Evolutionary conservation across 1,284 basidiomycete species (phyloP), one percentile per base, ranked within the genome.

Genomic region (Inonotus hispidus): DNA sequence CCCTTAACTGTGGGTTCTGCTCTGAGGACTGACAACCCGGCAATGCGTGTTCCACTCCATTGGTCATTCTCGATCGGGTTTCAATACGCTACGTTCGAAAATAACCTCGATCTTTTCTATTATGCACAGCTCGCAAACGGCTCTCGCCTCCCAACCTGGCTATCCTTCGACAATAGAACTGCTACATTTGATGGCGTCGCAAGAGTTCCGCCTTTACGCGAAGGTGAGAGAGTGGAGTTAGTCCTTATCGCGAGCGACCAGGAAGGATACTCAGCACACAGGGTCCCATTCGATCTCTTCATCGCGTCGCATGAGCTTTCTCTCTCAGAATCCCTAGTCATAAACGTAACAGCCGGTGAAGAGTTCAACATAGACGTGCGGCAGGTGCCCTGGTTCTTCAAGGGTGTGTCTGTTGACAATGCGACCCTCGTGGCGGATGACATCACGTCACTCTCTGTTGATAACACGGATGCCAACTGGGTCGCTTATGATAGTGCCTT

Each of bases 21-120:
- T 16, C 72, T 91, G 47, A 66, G 63, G 37, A 63, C 66, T 21
- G 67, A 71, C 16, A 78, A 79, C 55, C 89, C 90, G 23, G 79
- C 83, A 13, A 72, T 97, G 59, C 80, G 93, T 49, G 81, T 96
- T 8, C 94, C 93, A 0, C 82, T 84, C 1, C 75, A 78, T 32
- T 97, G 94, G 93, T 93, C 92, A 0, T 98, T 96, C 74, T 94
- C 92, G 67, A 81, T 98, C 61, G 95, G 95, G 10, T 86, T 97
- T 67, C 75, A 85, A 46, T 78, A 82, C 63, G 76, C 82, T 55
- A 94, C 91, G 1, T 91, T 88, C 71, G 69, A 69, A 1, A 71
- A 74, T 59, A 21, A 60, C 13, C 56, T 59, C 13, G 53, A 62
- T 32, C 64, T 95, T 14, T 91, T 76, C 71, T 95, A 93, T 68